Evolutionary conservation across 140 eudicot genomes (phyloP), one percentile per base, ranked within the genome.

Genomic region (Anethum foeniculum): DNA sequence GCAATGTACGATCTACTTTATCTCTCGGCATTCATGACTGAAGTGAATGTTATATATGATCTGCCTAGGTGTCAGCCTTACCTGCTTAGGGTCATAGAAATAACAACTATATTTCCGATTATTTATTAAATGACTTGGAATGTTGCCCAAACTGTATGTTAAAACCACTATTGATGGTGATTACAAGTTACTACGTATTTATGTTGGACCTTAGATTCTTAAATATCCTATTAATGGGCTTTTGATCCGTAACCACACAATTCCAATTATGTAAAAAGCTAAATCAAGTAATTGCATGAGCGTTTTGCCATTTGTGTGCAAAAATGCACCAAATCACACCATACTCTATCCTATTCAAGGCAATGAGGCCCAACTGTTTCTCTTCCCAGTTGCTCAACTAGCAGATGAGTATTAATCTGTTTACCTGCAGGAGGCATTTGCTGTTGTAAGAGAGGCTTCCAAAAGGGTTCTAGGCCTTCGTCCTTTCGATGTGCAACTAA

Each of bases 401-500:
- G 32, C 21, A 36, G 28, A 38, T 38, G 44, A 19, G 6, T 72
- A 60, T 7, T 27, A 62, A 86, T 54, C 71, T 77, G 75, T 76
- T 84, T 44, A 69, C 79, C 74, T 81, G 92, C 96, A 94, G 98
- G 98, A 94, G 83, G 98, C 98, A 23, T 94, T 94, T 90, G 89
- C 97, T 80, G 77, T 92, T 34, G 98, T 94, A 56, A 84, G 98
- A 82, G 98, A 94, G 82, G 98, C 97, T 80, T 92, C 98, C 52
- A 94, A 84, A 84, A 87, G 98, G 81, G 97, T 94, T 85, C 83
- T 94, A 44, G 98, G 98, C 52, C 98, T 94, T 83, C 97, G 98
- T 32, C 98, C 98, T 62, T 94, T 94, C 58, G 98, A 94, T 86
- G 98, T 94, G 43, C 98, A 94, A 81, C 86, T 94, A 56, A 90